These are phyloP conservation scores for Haplosporangium sp. DNA, from an alignment of 371 early-diverging fungal genomes.

Conservation along the genomic window DNA sequence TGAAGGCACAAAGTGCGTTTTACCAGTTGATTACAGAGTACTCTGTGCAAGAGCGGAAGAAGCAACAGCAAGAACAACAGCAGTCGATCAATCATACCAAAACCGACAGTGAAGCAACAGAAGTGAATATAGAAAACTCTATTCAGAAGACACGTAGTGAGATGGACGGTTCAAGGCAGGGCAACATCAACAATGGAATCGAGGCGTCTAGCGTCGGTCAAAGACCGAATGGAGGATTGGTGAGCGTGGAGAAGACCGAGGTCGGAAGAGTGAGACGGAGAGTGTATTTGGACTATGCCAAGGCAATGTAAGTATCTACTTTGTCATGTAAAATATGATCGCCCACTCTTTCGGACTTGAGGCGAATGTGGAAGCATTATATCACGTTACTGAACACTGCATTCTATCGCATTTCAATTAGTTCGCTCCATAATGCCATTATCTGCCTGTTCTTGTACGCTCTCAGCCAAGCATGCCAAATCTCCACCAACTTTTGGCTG, in stretches of 20 bases:
- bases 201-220: constrained; percentile 7
- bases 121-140: constrained; percentile 4
- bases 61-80: not conserved
- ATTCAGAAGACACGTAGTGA: too few species aligned
- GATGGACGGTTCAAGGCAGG: not conserved
- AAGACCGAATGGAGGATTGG: constrained; percentile 59
- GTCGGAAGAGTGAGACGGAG: constrained; percentile 80
- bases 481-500: constrained; percentile 69
- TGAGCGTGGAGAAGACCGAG: constrained; percentile 79
- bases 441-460: constrained; percentile 30
- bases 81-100: constrained; percentile 1
- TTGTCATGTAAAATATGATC: constrained; percentile 4
- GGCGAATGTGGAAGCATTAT: too few species aligned
- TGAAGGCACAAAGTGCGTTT: constrained; percentile 58
- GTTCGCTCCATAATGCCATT: constrained; percentile 40
- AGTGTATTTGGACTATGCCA: constrained; percentile 82
- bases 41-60: constrained; percentile 25
- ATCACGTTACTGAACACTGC: too few species aligned
- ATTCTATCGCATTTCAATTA: not conserved
- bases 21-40: constrained; percentile 59
- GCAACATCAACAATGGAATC: not conserved
- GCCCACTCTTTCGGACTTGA: too few species aligned
- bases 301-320: constrained; percentile 69
- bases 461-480: constrained; percentile 60
- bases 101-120: constrained; percentile 42